Percentiles rank a stretch among this genome's conserved stretches.
Conservation (phyloP, 352 stramenopile genomes). For the Globisporangium heterothallicum region DNA sequence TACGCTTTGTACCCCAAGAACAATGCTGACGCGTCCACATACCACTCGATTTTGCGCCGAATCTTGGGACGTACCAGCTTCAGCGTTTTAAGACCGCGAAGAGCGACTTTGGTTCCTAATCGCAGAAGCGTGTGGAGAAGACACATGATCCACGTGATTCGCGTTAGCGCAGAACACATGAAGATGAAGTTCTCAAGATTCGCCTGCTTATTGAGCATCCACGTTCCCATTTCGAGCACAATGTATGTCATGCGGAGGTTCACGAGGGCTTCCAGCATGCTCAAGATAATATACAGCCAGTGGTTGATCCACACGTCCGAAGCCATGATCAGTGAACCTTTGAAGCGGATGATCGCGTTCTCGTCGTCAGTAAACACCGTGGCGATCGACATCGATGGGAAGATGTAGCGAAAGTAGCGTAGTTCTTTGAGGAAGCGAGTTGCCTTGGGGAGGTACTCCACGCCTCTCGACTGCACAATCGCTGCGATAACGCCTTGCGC, state of each 20-base stretch:
- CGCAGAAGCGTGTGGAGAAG: constrained; percentile 14
- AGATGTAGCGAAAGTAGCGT: neutral
- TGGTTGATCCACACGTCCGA: constrained; percentile 15
- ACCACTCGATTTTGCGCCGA: constrained; percentile 9
- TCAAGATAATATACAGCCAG: constrained; percentile 13
- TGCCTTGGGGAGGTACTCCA: constrained; percentile 12
- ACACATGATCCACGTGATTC: constrained; percentile 15
- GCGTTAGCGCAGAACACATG: constrained; percentile 9
- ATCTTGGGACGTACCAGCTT: constrained; percentile 3
- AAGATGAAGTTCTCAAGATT: constrained; percentile 17
- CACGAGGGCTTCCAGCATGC: constrained; percentile 9
- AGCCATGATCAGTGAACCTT: constrained; percentile 3
- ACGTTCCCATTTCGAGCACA: constrained; percentile 10
- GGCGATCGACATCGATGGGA: constrained; percentile 2
- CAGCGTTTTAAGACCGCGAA: constrained; percentile 5
- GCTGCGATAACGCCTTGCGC: constrained; percentile 12
- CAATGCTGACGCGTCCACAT: constrained; percentile 7
- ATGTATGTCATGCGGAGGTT: constrained; percentile 12
- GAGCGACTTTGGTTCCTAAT: neutral
- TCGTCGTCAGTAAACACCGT: neutral
- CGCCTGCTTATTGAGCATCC: constrained; percentile 9
- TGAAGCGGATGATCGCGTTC: constrained; percentile 9
- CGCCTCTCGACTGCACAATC: constrained; percentile 1
- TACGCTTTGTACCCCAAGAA: constrained; percentile 20
- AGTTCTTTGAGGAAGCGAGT: constrained; percentile 1